Percentiles rank a stretch among this genome's conserved stretches.
phyloP scores from a whole-genome alignment of 2,329 filamentous ascomycete genomes.

The Aphanocladium album region DNA sequence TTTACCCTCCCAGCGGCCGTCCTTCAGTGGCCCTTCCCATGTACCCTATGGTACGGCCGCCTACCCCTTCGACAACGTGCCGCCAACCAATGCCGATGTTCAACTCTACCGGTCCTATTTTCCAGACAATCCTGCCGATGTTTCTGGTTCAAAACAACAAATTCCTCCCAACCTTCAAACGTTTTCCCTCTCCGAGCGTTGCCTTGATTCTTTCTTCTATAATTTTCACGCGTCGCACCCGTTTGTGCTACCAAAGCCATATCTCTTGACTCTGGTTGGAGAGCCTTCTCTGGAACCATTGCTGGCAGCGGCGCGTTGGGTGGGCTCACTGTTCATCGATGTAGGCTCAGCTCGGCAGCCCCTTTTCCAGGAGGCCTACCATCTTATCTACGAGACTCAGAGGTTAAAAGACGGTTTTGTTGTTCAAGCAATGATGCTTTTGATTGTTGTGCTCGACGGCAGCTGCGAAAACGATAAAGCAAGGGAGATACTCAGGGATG shows the following conservation, averaged over 20 bases:
- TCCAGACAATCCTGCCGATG: conserved; percentile 27
- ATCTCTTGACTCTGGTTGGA: conserved; percentile 43
- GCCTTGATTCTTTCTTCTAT: conserved; percentile 53
- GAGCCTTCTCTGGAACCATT: conserved; percentile 45
- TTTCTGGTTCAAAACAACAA: conserved; percentile 12
- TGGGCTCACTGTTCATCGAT: conserved; percentile 52
- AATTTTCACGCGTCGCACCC: conserved; percentile 55
- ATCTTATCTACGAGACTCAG: conserved; percentile 42
- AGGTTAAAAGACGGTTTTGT: conserved; percentile 54
- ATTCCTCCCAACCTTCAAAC: conserved; percentile 20
- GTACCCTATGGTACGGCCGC: conserved; percentile 16
- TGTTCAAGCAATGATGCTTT: conserved; percentile 72
- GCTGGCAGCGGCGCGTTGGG: conserved; percentile 50
- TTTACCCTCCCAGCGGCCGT: conserved; percentile 15
- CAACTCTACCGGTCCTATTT: conserved; percentile 36
- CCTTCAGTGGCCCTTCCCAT: conserved; percentile 18
- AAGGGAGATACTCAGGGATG: conserved; percentile 59
- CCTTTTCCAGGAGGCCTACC: conserved; percentile 55
- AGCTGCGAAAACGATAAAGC: conserved; percentile 66
- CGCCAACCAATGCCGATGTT: conserved; percentile 18
- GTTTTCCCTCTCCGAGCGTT: conserved; percentile 43
- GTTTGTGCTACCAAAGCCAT: conserved; percentile 50
- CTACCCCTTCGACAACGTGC: conserved; percentile 15
- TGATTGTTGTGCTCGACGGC: conserved; percentile 74
- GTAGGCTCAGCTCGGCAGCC: conserved; percentile 39